Evolutionary conservation across 352 stramenopile genomes (phyloP).

Genomic region (Phytophthora kernoviae): DNA sequence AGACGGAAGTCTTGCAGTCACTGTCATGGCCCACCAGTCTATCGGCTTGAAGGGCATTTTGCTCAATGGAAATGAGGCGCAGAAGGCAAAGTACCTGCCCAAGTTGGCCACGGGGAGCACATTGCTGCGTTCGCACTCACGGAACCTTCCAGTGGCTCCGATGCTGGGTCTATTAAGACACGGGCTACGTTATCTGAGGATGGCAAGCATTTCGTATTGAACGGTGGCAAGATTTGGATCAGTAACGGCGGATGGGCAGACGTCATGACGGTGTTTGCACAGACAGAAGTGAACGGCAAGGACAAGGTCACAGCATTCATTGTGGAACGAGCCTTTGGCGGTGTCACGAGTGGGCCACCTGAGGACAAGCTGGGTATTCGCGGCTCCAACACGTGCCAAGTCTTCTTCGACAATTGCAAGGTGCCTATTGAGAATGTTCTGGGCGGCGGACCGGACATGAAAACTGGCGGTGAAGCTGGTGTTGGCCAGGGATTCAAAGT

Average conservation of each 20-base stretch:
- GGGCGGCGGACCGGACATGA: conserved; percentile 76
- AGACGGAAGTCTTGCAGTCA: conserved; percentile 78
- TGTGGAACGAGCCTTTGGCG: conserved; percentile 93
- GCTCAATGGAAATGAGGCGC: conserved; percentile 83
- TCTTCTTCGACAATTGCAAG: conserved; percentile 96
- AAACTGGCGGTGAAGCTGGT: conserved; percentile 67
- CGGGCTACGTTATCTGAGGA: conserved; percentile 90
- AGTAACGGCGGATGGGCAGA: conserved; percentile 96
- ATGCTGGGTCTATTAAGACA: conserved; percentile 91
- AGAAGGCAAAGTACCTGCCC: conserved; percentile 90
- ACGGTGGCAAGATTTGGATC: conserved; percentile 98
- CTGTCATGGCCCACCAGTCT: conserved; percentile 88
- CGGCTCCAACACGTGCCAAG: conserved; percentile 96
- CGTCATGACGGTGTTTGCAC: conserved; percentile 97
- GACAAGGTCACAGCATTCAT: conserved; percentile 98
- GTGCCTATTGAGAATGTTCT: conserved; percentile 93
- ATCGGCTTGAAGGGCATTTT: conserved; percentile 90
- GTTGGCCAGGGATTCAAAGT: conserved; percentile 93
- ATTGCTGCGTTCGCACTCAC: conserved; percentile 90
- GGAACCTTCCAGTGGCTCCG: conserved; percentile 90
- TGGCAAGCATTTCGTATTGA: conserved; percentile 91
- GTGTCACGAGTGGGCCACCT: conserved; percentile 90
- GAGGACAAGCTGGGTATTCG: conserved; percentile 98
- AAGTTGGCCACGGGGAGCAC: conserved; percentile 90
- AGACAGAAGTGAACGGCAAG: conserved; percentile 94